A percentile compares a stretch with the other conserved stretches of the same genome.
Conservation (phyloP, 2,329 filamentous ascomycete species). For the Trichophyton rubrum region DNA sequence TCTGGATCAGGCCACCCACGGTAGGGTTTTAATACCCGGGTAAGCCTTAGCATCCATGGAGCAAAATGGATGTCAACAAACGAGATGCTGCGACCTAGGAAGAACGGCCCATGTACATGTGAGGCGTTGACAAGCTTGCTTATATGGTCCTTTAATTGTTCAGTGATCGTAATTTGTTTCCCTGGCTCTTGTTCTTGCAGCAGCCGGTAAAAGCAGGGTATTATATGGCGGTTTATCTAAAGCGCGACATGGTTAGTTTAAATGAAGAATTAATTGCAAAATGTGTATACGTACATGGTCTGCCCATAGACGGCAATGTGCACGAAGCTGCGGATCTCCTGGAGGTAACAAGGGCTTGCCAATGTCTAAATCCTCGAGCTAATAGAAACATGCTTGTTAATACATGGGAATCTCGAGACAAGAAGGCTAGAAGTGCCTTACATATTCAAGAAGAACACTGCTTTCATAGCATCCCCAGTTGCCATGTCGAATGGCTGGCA, state of each 20-base stretch:
- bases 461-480: conserved; percentile 77
- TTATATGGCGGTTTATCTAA: conserved; percentile 63
- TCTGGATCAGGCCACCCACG: conserved; percentile 54
- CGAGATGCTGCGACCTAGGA: conserved; percentile 44
- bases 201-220: conserved; percentile 63
- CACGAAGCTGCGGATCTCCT: conserved; percentile 52
- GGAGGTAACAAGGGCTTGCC: conserved; percentile 52
- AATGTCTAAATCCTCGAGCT: conserved; percentile 61
- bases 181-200: conserved; percentile 51
- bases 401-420: background rate
- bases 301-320: conserved; percentile 65
- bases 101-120: conserved; percentile 54
- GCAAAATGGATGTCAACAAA: conserved; percentile 67
- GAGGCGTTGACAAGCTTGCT: conserved; percentile 47
- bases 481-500: conserved; percentile 64
- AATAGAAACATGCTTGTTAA: conserved; percentile 1
- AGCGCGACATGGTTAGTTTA: conserved; percentile 8
- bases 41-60: conserved; percentile 59
- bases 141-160: conserved; percentile 55
- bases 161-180: conserved; percentile 47
- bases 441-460: conserved; percentile 73
- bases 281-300: conserved; percentile 51
- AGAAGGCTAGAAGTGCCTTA: conserved; percentile 29
- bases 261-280: background rate
- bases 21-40: conserved; percentile 52